These are phyloP conservation scores for Gossypium bickii DNA, from an alignment of 345 rosid genomes.

Conservation along the genomic window DNA sequence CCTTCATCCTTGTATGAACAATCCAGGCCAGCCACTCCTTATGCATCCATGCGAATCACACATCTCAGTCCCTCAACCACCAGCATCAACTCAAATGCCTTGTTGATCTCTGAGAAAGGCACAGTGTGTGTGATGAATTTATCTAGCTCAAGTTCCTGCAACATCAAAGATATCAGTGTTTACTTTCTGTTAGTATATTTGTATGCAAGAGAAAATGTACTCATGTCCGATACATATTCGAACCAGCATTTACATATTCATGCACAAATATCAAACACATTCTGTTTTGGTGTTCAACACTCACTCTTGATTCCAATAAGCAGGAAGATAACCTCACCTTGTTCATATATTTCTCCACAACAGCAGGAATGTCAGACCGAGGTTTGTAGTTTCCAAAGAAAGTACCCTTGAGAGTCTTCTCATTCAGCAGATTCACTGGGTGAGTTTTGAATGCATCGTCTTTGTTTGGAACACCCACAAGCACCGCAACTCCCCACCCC, in stretches of 20 bases:
- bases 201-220: too few relatives aligned
- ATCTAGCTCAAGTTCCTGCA: not conserved
- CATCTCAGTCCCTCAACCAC: not conserved
- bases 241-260: too few relatives aligned
- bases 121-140: not conserved
- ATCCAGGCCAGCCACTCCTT: not conserved
- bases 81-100: not conserved
- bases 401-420: constrained; percentile 67
- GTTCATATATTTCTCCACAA: constrained; percentile 61
- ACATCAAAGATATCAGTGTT: not conserved
- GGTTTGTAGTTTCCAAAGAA: constrained; percentile 70
- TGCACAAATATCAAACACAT: too few relatives aligned
- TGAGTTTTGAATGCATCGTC: constrained; percentile 57
- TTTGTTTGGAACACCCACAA: constrained; percentile 64
- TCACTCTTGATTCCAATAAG: not conserved
- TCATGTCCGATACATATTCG: too few relatives aligned
- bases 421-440: constrained; percentile 53
- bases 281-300: too few relatives aligned
- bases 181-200: too few relatives aligned
- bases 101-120: not conserved
- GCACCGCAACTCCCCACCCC: constrained; percentile 83
- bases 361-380: constrained; percentile 51
- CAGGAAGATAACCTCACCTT: constrained; percentile 25
- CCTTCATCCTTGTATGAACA: too few relatives aligned
- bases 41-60: not conserved